Conservation (phyloP, 2,329 filamentous ascomycete genomes). For the Ophiocordyceps sinensis region DNA sequence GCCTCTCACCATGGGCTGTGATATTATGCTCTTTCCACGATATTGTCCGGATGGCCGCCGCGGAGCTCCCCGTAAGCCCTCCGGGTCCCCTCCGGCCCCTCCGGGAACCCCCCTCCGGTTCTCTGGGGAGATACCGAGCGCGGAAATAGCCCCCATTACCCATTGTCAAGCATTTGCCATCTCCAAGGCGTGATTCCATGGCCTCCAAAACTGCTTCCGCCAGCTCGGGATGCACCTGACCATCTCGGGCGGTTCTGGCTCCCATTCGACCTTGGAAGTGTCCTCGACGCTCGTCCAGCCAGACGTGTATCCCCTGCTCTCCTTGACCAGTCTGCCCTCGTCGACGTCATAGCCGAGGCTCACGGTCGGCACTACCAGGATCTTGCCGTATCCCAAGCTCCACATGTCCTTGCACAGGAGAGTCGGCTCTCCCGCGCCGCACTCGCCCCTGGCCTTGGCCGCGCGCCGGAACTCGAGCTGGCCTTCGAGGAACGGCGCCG, state of each 20-base stretch:
- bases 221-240: slow-evolving; percentile 34
- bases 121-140: too few relatives aligned
- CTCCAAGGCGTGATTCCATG: slow-evolving; percentile 15
- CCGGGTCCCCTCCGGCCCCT: too few relatives aligned
- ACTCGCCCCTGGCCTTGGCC: slow-evolving; percentile 23
- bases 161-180: too few relatives aligned
- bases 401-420: slow-evolving; percentile 45
- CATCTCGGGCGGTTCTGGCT: slow-evolving; percentile 23
- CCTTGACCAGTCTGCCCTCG: background rate
- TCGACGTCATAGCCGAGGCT: slow-evolving; percentile 34
- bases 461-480: slow-evolving; percentile 29
- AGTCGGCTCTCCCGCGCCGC: slow-evolving; percentile 38
- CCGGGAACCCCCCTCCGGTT: too few relatives aligned
- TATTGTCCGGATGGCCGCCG: too few relatives aligned
- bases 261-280: slow-evolving; percentile 27
- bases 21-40: too few relatives aligned
- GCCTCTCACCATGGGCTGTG: too few relatives aligned
- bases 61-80: too few relatives aligned
- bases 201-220: slow-evolving; percentile 23
- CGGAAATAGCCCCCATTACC: too few relatives aligned
- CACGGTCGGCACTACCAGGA: slow-evolving; percentile 40
- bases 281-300: background rate
- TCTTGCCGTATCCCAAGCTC: slow-evolving; percentile 31
- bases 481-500: slow-evolving; percentile 28
- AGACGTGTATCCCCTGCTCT: background rate